phyloP scores from a whole-genome alignment of 306 rosid species.

The Prunus armeniaca region DNA sequence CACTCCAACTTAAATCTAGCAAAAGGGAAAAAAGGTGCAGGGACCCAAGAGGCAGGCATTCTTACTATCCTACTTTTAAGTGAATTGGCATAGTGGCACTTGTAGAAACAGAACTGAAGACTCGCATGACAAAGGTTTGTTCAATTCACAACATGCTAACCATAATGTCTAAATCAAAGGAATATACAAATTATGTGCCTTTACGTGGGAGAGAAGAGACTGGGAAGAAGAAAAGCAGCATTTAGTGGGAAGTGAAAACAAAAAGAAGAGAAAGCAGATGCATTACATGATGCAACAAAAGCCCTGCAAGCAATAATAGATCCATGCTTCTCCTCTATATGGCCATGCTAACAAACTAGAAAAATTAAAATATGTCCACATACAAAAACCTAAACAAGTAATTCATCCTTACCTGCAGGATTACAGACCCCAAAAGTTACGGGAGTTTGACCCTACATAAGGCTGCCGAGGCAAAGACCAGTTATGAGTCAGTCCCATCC shows the following conservation, averaged over 20 bases:
- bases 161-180: background rate
- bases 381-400: background rate
- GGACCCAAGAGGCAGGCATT: background rate
- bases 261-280: background rate
- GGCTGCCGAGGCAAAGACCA: slow-evolving; percentile 38
- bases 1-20: background rate
- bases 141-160: background rate
- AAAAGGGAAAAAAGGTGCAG: too few species aligned
- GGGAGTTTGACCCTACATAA: slow-evolving; percentile 40
- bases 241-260: background rate
- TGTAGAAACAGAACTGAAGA: background rate
- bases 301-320: background rate
- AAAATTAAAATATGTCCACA: background rate
- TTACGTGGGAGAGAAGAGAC: background rate
- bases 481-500: slow-evolving; percentile 42
- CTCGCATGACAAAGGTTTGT: background rate
- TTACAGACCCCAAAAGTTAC: slow-evolving; percentile 31
- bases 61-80: too few species aligned
- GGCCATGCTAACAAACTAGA: background rate
- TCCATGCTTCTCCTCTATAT: background rate
- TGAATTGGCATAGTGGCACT: background rate
- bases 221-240: background rate
- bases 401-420: slow-evolving; percentile 49
- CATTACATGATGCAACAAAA: background rate
- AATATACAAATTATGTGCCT: background rate